Evolutionary conservation across 345 rosid genomes (phyloP).

Genomic region (Litchi chinensis): DNA sequence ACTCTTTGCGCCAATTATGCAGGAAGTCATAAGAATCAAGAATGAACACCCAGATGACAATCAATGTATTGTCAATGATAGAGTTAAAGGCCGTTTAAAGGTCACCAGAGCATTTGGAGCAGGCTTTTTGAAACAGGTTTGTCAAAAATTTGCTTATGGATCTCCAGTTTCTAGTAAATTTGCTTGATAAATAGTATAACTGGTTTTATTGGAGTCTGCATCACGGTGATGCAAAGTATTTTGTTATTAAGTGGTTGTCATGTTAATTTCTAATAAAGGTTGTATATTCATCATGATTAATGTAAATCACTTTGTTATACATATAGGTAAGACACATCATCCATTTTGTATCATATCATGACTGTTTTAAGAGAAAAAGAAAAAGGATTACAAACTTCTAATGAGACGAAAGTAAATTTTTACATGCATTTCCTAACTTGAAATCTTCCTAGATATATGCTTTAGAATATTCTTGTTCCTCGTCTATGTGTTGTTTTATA

Average conservation of each 20-base stretch:
- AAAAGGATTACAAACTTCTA: background rate
- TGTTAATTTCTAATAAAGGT: background rate
- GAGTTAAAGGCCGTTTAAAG: conserved; percentile 95
- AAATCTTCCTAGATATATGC: background rate
- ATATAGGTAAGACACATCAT: background rate
- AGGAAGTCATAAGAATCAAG: conserved; percentile 91
- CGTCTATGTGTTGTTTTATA: background rate
- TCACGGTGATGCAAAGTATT: background rate
- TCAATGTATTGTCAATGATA: conserved; percentile 83
- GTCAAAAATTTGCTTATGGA: background rate
- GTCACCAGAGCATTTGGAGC: conserved; percentile 99
- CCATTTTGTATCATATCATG: background rate
- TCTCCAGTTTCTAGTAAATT: background rate
- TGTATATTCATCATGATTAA: background rate
- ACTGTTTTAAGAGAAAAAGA: background rate
- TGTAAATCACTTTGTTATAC: background rate
- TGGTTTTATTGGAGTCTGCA: background rate
- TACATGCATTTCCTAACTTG: background rate
- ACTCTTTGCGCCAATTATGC: conserved; percentile 36
- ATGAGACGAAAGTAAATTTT: background rate
- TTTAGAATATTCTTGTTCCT: background rate
- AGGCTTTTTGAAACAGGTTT: conserved; percentile 92
- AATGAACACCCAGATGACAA: conserved; percentile 94
- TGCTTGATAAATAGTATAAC: conserved; percentile 10
- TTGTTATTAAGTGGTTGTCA: background rate